Conservation (phyloP, 1,284 basidiomycete genomes). For the Ustilago hordei region DNA sequence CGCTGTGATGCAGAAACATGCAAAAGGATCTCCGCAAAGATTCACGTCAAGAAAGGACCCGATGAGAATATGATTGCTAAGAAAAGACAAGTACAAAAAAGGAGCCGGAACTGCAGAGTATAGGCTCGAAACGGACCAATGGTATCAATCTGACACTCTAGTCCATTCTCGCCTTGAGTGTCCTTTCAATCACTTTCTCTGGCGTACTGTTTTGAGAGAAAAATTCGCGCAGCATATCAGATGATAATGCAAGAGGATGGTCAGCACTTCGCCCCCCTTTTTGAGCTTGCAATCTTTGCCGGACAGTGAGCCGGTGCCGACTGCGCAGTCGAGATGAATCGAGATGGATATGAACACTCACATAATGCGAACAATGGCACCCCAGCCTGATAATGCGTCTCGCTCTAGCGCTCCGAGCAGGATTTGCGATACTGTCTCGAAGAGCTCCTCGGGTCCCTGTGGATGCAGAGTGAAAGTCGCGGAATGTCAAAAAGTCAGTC, state of each 20-base stretch:
- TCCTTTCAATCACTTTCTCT: conserved; percentile 68
- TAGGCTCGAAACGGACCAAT: background rate
- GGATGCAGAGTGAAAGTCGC: background rate
- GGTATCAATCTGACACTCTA: conserved; percentile 75
- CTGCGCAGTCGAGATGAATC: background rate
- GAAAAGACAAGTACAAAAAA: conserved; percentile 39
- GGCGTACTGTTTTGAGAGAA: conserved; percentile 54
- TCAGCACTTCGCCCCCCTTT: background rate
- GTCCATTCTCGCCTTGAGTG: conserved; percentile 74
- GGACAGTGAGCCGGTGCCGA: background rate
- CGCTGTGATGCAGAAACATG: background rate
- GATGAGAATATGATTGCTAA: conserved; percentile 14
- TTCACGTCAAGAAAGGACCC: background rate
- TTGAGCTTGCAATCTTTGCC: too few relatives aligned
- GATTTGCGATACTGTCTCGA: conserved; percentile 98
- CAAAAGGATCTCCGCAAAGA: background rate
- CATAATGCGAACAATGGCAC: conserved; percentile 94
- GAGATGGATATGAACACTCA: conserved; percentile 73
- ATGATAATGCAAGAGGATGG: background rate
- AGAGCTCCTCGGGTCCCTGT: conserved; percentile 90
- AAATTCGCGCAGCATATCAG: background rate
- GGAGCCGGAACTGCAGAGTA: conserved; percentile 1
- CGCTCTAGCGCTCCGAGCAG: conserved; percentile 94
- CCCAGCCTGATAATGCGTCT: conserved; percentile 97
- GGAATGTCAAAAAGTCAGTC: conserved; percentile 1